These are phyloP conservation scores for Tinospora cordifolia DNA, from an alignment of 164 flowering plant species.

Conservation along the genomic window DNA sequence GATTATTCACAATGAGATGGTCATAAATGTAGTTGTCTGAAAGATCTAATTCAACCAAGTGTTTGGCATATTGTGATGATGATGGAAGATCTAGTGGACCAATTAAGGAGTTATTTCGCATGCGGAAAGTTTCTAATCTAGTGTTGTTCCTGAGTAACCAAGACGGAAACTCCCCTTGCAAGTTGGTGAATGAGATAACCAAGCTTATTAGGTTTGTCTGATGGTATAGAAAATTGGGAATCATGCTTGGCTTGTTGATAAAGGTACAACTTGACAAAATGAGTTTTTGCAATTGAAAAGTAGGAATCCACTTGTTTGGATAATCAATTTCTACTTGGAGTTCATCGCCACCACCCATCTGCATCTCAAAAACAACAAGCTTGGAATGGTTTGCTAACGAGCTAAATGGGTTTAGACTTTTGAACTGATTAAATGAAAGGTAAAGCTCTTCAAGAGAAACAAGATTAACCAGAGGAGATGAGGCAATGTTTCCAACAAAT, in stretches of 20 bases:
- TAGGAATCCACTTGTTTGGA: not conserved
- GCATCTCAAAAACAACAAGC: not conserved
- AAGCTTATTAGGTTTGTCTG: not conserved
- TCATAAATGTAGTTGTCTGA: not conserved
- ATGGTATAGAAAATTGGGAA: not conserved
- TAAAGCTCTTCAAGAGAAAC: not conserved
- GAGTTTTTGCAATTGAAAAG: not conserved
- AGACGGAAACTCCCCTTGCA: not conserved
- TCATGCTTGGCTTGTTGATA: not conserved
- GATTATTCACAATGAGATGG: not conserved
- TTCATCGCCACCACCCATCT: not conserved
- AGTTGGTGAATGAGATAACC: not conserved
- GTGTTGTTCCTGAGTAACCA: not conserved
- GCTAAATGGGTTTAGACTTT: not conserved
- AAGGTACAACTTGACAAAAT: not conserved
- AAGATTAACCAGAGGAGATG: not conserved
- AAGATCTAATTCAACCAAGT: not conserved
- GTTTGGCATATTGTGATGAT: not conserved
- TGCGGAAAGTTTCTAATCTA: not conserved
- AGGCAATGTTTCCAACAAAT: slow-evolving; percentile 2
- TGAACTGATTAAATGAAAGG: not conserved
- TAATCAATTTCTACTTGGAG: not conserved
- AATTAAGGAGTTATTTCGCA: not conserved
- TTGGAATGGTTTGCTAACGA: not conserved
- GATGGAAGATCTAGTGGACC: not conserved